Evolutionary conservation across 495 filamentous ascomycete genomes (phyloP).

Genomic region (Hypoxylon perforatum): DNA sequence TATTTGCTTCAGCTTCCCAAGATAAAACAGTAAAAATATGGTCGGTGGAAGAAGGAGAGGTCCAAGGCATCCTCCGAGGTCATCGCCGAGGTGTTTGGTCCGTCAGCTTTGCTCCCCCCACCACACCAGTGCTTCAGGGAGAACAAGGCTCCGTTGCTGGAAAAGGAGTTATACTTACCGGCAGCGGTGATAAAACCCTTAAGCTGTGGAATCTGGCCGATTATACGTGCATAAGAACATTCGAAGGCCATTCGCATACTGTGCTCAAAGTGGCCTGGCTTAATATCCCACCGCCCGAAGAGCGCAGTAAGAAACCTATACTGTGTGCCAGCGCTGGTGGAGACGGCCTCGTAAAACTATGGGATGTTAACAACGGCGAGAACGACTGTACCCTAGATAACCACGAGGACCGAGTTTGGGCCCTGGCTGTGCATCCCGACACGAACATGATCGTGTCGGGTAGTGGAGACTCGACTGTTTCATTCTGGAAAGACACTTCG

Average conservation of each 20-base stretch:
- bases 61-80: constrained; percentile 87
- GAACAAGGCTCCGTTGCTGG: constrained; percentile 72
- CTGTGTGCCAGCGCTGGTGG: constrained; percentile 89
- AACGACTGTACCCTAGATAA: constrained; percentile 90
- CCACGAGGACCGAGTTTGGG: constrained; percentile 94
- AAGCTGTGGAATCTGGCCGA: constrained; percentile 95
- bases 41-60: constrained; percentile 87
- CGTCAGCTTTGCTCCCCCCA: constrained; percentile 83
- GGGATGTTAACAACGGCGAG: constrained; percentile 85
- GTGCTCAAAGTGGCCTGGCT: constrained; percentile 95
- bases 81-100: constrained; percentile 96
- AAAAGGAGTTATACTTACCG: constrained; percentile 84
- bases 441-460: constrained; percentile 83
- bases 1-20: constrained; percentile 96
- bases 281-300: constrained; percentile 64
- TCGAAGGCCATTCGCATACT: constrained; percentile 96
- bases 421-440: constrained; percentile 76
- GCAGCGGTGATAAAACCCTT: constrained; percentile 93
- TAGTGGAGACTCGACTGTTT: constrained; percentile 86
- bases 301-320: constrained; percentile 60
- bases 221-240: constrained; percentile 91
- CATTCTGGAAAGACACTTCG: constrained; percentile 95
- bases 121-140: constrained; percentile 76
- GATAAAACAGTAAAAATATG: constrained; percentile 97
- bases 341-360: constrained; percentile 96